Percentiles rank a stretch among this genome's conserved stretches.
These are phyloP conservation scores for Colletotrichum cuscutae DNA, from an alignment of 2,329 filamentous ascomycete species.

Conservation along the genomic window DNA sequence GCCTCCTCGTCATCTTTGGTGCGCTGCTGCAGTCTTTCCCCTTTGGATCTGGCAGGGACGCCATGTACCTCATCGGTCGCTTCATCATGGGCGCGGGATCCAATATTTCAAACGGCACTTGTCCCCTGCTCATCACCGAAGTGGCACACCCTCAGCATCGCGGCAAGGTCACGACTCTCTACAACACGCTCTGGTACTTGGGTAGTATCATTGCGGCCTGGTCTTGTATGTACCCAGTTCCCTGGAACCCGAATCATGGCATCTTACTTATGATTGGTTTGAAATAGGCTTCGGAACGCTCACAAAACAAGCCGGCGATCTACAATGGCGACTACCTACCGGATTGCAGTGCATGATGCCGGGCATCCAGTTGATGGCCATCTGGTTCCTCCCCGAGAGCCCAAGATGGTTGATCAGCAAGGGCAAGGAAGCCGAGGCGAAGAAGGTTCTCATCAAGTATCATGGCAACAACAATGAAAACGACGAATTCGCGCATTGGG, in stretches of 20 bases:
- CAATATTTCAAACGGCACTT: slow-evolving; percentile 56
- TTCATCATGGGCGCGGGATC: slow-evolving; percentile 65
- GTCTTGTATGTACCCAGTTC: slow-evolving; percentile 43
- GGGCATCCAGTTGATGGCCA: slow-evolving; percentile 54
- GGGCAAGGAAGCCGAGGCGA: slow-evolving; percentile 60
- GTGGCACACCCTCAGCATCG: slow-evolving; percentile 61
- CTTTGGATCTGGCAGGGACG: slow-evolving; percentile 45
- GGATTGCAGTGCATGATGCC: slow-evolving; percentile 50
- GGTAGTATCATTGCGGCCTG: slow-evolving; percentile 52
- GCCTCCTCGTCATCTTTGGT: slow-evolving; percentile 59
- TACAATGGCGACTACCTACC: slow-evolving; percentile 58
- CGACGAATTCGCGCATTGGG: slow-evolving; percentile 33
- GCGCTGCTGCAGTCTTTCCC: slow-evolving; percentile 53
- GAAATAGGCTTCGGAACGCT: slow-evolving; percentile 50
- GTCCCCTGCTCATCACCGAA: slow-evolving; percentile 60
- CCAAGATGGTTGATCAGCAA: slow-evolving; percentile 68
- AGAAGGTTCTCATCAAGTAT: slow-evolving; percentile 55
- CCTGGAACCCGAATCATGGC: neutral
- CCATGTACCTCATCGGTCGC: slow-evolving; percentile 59
- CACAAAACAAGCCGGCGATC: slow-evolving; percentile 51
- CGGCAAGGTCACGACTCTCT: slow-evolving; percentile 57
- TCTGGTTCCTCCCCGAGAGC: slow-evolving; percentile 65
- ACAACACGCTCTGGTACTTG: slow-evolving; percentile 60
- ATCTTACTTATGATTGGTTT: neutral
- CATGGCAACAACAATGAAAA: slow-evolving; percentile 33